Conservation (phyloP, 495 filamentous ascomycete genomes). For the Hypoxylon lenormandii region DNA sequence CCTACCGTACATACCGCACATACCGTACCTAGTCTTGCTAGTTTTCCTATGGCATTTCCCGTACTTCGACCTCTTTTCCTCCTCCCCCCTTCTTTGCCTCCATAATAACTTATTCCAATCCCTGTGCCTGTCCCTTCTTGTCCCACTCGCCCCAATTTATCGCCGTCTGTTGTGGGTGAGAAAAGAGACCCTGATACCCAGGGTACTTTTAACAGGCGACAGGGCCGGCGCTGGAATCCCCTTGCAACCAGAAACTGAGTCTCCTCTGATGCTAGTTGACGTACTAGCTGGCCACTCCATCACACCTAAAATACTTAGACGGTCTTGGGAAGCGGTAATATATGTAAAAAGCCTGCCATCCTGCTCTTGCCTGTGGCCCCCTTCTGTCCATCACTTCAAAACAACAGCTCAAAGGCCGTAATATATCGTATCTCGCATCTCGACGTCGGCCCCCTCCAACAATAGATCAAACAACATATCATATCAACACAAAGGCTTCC, state of each 20-base stretch:
- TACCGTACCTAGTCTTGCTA: conserved; percentile 16
- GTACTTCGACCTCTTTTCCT: conserved; percentile 14
- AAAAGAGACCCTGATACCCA: conserved; percentile 39
- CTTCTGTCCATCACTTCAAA: conserved; percentile 27
- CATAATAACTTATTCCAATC: conserved; percentile 36
- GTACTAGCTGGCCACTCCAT: conserved; percentile 47
- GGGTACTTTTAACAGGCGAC: conserved; percentile 30
- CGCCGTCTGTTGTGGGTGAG: conserved; percentile 37
- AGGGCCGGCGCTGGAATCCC: conserved; percentile 36
- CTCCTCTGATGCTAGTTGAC: conserved; percentile 48
- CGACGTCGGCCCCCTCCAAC: conserved; percentile 17
- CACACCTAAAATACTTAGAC: conserved; percentile 40
- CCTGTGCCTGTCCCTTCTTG: conserved; percentile 36
- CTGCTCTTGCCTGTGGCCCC: conserved; percentile 28
- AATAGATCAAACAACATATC: not conserved
- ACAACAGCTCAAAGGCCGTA: conserved; percentile 15
- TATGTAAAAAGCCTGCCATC: conserved; percentile 42
- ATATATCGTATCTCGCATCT: conserved; percentile 43
- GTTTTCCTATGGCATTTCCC: conserved; percentile 43
- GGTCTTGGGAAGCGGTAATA: conserved; percentile 23
- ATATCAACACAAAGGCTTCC: not conserved
- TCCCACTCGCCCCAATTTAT: conserved; percentile 49
- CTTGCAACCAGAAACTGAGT: conserved; percentile 11
- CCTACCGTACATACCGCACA: too few species aligned
- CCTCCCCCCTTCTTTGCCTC: conserved; percentile 31